A percentile compares a stretch with the other conserved stretches of the same genome.
Conservation (phyloP, 768 basidiomycete genomes). For the Naganishia vaughanmartiniae region DNA sequence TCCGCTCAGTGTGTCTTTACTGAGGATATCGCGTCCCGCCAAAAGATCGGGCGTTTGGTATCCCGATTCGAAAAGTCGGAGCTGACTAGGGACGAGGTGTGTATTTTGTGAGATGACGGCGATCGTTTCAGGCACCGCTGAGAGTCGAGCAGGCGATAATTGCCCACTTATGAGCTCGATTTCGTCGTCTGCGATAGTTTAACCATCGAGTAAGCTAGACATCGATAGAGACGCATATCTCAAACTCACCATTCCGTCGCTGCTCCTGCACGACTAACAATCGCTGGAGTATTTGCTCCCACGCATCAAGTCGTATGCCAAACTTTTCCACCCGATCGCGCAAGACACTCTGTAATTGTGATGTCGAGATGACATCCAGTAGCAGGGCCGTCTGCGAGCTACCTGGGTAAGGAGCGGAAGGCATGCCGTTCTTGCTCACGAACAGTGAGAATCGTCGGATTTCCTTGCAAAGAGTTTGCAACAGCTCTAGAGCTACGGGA, state of each 20-base stretch:
- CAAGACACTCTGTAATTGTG: conserved; percentile 6
- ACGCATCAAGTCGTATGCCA: background rate
- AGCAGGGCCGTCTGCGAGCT: conserved; percentile 7
- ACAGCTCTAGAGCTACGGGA: background rate
- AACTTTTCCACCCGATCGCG: conserved; percentile 12
- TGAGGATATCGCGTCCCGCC: conserved; percentile 10
- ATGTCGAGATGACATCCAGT: conserved; percentile 2
- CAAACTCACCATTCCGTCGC: background rate
- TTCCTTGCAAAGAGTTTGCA: conserved; percentile 6
- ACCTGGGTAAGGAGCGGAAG: conserved; percentile 12
- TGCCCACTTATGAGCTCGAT: background rate
- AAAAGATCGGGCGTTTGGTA: conserved; percentile 13
- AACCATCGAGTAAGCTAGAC: background rate
- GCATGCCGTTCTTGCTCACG: conserved; percentile 1
- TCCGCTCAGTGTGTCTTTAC: background rate
- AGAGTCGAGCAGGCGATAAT: background rate
- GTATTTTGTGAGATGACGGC: background rate
- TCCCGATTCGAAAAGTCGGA: background rate
- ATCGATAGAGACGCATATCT: background rate
- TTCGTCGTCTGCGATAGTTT: background rate
- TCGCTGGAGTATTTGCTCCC: background rate
- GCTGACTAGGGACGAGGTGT: background rate
- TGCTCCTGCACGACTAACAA: background rate
- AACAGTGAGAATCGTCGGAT: conserved; percentile 14
- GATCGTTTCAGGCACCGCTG: background rate